These are phyloP conservation scores for Gossypium arboreum DNA, from an alignment of 345 rosid species.

Conservation along the genomic window DNA sequence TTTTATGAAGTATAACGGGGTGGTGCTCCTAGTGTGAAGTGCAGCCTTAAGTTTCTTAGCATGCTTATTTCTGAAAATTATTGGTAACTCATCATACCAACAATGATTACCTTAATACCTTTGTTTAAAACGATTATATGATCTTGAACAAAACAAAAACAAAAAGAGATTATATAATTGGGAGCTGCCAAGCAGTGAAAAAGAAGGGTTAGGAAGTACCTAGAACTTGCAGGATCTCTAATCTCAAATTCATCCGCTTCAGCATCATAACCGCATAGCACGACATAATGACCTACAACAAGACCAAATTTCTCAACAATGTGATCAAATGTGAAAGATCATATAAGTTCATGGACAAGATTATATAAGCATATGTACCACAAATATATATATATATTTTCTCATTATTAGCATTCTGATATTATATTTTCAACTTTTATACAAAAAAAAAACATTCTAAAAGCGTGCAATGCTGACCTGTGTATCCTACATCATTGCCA, in stretches of 20 bases:
- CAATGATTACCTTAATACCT: not conserved
- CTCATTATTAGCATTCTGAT: not conserved
- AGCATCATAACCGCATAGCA: constrained; percentile 87
- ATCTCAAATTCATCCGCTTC: constrained; percentile 83
- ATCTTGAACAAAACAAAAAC: not conserved
- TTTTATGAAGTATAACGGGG: not conserved
- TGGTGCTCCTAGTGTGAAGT: not conserved
- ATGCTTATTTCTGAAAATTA: not conserved
- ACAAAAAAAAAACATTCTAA: constrained; percentile 1
- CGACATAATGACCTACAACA: constrained; percentile 73
- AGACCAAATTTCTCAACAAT: constrained; percentile 7
- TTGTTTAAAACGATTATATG: not conserved
- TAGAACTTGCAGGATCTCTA: constrained; percentile 93
- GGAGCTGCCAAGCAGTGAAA: constrained; percentile 1
- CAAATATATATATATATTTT: not conserved
- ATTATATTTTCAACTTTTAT: constrained; percentile 5
- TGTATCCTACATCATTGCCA: constrained; percentile 42
- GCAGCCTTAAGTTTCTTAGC: not conserved
- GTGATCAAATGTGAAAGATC: not conserved
- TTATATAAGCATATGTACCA: not conserved
- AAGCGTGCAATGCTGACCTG: constrained; percentile 48
- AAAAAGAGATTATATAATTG: not conserved
- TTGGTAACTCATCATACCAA: too few relatives aligned
- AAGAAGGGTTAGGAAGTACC: constrained; percentile 37
- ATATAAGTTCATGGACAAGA: not conserved